Conservation (phyloP, 2,329 filamentous ascomycete species). For the Colletotrichum kahawae region DNA sequence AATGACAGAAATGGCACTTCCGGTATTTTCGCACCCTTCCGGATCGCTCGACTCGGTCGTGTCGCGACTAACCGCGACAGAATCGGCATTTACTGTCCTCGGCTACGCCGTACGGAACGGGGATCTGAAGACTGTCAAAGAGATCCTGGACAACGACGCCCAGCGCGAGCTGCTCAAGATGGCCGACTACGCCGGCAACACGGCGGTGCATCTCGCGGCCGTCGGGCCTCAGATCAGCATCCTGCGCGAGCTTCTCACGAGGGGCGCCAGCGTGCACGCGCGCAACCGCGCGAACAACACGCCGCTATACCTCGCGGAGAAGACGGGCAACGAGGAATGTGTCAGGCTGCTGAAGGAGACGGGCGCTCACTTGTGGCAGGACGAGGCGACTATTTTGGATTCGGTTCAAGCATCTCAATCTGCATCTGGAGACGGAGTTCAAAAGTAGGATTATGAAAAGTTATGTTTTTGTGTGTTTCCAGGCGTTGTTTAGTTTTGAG, state of each 20-base stretch:
- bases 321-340: constrained; percentile 59
- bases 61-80: constrained; percentile 48
- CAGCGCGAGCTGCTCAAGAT: constrained; percentile 70
- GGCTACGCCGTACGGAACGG: constrained; percentile 81
- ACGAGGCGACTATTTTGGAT: constrained; percentile 27
- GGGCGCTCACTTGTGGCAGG: constrained; percentile 64
- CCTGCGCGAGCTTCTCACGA: constrained; percentile 61
- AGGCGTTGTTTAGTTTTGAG: neutral
- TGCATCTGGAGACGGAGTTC: constrained; percentile 14
- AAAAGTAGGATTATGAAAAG: neutral
- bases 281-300: constrained; percentile 71
- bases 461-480: neutral
- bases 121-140: constrained; percentile 67
- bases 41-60: constrained; percentile 51
- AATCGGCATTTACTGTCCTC: constrained; percentile 74
- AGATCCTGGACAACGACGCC: constrained; percentile 69
- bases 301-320: constrained; percentile 66
- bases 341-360: constrained; percentile 61
- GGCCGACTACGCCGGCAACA: constrained; percentile 83
- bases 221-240: constrained; percentile 60
- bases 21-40: constrained; percentile 78
- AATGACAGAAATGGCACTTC: constrained; percentile 76
- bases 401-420: constrained; percentile 10
- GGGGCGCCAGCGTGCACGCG: constrained; percentile 70
- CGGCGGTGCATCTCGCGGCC: constrained; percentile 64